phyloP scores from a whole-genome alignment of 805 yeast genomes.

The Suhomyces vadensis region DNA sequence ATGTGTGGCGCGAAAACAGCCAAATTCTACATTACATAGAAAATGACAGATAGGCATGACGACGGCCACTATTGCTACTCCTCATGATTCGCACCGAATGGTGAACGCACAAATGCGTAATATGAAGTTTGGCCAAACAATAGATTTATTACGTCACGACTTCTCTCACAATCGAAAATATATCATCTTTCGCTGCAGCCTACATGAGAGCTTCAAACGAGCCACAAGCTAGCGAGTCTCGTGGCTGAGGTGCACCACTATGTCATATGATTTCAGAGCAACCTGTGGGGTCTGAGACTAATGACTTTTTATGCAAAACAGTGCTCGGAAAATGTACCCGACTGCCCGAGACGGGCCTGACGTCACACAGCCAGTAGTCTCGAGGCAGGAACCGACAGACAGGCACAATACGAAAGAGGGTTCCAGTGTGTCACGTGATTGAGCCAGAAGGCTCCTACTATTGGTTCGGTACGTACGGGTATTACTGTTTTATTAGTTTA shows the following conservation, averaged over 20 bases:
- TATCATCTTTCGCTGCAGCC: background rate
- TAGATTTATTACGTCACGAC: slow-evolving; percentile 1
- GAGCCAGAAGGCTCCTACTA: slow-evolving; percentile 6
- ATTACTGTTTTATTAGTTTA: slow-evolving; percentile 17
- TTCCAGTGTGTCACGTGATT: too few species aligned
- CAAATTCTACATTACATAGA: too few species aligned
- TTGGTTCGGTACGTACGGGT: slow-evolving; percentile 6
- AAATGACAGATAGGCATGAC: background rate
- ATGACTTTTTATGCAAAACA: background rate
- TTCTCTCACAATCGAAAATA: background rate
- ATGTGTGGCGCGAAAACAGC: slow-evolving; percentile 2
- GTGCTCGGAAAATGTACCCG: background rate
- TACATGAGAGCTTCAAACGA: background rate
- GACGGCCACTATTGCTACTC: background rate
- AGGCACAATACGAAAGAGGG: too few species aligned
- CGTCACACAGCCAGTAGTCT: background rate
- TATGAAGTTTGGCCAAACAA: too few species aligned
- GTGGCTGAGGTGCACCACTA: slow-evolving; percentile 1
- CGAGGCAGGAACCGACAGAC: background rate
- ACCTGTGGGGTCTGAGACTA: background rate
- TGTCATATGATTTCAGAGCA: slow-evolving; percentile 1
- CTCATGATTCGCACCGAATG: background rate
- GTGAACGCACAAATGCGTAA: too few species aligned
- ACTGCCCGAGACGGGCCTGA: background rate
- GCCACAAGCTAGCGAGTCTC: background rate